A percentile compares a stretch with the other conserved stretches of the same genome.
These are phyloP conservation scores for Lipomyces japonicus DNA, from an alignment of 805 yeast species.

Conservation along the genomic window DNA sequence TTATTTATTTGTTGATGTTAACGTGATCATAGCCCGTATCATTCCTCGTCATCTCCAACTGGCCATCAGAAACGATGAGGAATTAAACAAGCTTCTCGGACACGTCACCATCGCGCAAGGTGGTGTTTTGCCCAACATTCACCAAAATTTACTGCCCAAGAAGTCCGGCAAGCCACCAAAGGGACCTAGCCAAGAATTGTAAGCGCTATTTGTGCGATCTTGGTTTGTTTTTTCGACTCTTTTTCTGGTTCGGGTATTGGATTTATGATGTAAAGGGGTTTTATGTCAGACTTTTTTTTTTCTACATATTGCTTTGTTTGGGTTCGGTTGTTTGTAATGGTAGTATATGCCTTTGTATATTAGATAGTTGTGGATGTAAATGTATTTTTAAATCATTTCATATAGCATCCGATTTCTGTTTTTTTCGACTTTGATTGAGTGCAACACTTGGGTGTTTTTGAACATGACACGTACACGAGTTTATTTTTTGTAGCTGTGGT, in stretches of 20 bases:
- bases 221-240: slow-evolving; percentile 5
- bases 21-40: slow-evolving; percentile 58
- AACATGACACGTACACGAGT: too few relatives aligned
- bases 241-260: slow-evolving; percentile 1
- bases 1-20: background rate
- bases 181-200: slow-evolving; percentile 35
- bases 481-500: too few relatives aligned
- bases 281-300: slow-evolving; percentile 6
- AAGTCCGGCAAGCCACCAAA: slow-evolving; percentile 45
- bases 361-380: slow-evolving; percentile 23
- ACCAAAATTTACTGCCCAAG: slow-evolving; percentile 85
- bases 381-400: too few relatives aligned
- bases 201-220: slow-evolving; percentile 10
- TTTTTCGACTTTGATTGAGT: too few relatives aligned
- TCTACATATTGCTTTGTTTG: slow-evolving; percentile 12
- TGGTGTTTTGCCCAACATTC: slow-evolving; percentile 98
- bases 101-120: slow-evolving; percentile 98
- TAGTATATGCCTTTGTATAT: slow-evolving; percentile 19
- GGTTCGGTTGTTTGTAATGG: slow-evolving; percentile 23
- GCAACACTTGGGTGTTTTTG: too few relatives aligned
- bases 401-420: too few relatives aligned
- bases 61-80: slow-evolving; percentile 99
- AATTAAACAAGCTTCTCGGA: slow-evolving; percentile 86
- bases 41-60: slow-evolving; percentile 98
- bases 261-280: slow-evolving; percentile 5